Conservation (phyloP, 139 green algal species). For the Coelastrella sp. region DNA sequence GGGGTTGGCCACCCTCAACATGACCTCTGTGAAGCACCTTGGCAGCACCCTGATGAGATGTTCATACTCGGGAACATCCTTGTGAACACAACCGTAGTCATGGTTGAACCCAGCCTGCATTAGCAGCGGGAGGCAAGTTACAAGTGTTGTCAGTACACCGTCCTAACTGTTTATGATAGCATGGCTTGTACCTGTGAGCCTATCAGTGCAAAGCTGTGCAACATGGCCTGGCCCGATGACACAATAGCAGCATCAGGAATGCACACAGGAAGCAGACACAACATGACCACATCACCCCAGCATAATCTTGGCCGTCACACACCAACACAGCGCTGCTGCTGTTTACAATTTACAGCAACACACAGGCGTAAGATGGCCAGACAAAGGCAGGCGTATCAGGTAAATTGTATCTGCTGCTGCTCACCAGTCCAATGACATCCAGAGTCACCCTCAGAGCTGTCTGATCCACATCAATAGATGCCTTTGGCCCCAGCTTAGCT, state of each 20-base stretch:
- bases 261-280: too few relatives aligned
- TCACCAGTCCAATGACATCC: conserved; percentile 68
- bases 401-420: background rate
- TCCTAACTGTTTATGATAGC: too few relatives aligned
- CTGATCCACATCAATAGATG: conserved; percentile 60
- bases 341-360: background rate
- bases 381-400: background rate
- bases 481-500: background rate
- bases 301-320: too few relatives aligned
- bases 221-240: too few relatives aligned
- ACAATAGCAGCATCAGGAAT: too few relatives aligned
- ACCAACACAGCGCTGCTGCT: too few relatives aligned
- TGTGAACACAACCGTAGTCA: conserved; percentile 55
- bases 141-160: too few relatives aligned
- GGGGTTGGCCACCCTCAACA: conserved; percentile 51
- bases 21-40: conserved; percentile 66
- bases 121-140: background rate
- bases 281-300: too few relatives aligned
- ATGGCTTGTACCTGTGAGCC: too few relatives aligned
- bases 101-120: conserved; percentile 52
- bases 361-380: too few relatives aligned
- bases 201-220: too few relatives aligned
- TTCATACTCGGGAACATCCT: conserved; percentile 29
- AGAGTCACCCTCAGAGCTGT: conserved; percentile 72
- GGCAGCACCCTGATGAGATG: conserved; percentile 65